phyloP scores from a whole-genome alignment of 2,329 filamentous ascomycete genomes.

The Paecilomyces sp. region DNA sequence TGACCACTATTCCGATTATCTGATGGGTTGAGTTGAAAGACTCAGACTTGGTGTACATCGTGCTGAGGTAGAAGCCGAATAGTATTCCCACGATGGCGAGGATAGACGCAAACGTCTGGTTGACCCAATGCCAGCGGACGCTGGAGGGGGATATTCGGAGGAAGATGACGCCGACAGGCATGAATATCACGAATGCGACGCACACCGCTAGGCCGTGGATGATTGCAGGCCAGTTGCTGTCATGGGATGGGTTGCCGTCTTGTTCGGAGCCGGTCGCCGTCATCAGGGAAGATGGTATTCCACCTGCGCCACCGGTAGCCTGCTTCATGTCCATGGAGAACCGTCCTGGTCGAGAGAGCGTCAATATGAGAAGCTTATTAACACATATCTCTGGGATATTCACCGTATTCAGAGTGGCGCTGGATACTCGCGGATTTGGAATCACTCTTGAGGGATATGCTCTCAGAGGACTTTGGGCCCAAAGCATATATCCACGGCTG shows the following conservation, averaged over 20 bases:
- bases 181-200: conserved; percentile 12
- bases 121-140: conserved; percentile 29
- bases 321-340: conserved; percentile 13
- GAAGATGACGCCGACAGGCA: conserved; percentile 11
- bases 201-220: conserved; percentile 10
- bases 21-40: conserved; percentile 40
- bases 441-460: conserved; percentile 8
- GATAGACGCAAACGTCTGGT: conserved; percentile 30
- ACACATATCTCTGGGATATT: neutral
- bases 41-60: conserved; percentile 28
- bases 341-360: conserved; percentile 1
- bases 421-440: conserved; percentile 11
- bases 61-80: conserved; percentile 36
- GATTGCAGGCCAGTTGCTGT: conserved; percentile 14
- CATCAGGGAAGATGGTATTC: conserved; percentile 7
- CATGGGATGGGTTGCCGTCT: conserved; percentile 3
- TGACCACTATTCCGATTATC: conserved; percentile 37
- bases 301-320: conserved; percentile 11
- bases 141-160: conserved; percentile 13
- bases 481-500: conserved; percentile 14
- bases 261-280: conserved; percentile 6
- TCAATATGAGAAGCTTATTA: neutral
- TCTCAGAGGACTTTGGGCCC: conserved; percentile 6
- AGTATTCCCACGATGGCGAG: conserved; percentile 31
- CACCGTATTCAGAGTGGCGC: conserved; percentile 14